These are phyloP conservation scores for Massospora cicadina DNA, from an alignment of 371 early-diverging fungal species.

Conservation along the genomic window DNA sequence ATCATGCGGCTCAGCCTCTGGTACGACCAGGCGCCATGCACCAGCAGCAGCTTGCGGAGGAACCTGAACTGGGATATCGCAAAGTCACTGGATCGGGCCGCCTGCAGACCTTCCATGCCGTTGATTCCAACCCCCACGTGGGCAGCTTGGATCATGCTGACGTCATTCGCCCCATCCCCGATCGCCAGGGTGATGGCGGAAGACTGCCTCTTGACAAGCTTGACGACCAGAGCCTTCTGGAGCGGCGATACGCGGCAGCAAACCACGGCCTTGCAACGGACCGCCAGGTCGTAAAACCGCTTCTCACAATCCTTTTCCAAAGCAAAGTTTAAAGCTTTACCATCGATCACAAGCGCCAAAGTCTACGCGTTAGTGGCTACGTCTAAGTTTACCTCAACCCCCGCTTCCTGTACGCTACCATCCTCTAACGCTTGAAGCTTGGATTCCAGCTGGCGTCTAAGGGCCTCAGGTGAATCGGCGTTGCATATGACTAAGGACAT, in stretches of 20 bases:
- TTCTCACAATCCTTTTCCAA: constrained; percentile 49
- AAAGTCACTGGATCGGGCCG: constrained; percentile 91
- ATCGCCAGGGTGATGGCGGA: constrained; percentile 69
- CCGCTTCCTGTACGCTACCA: constrained; percentile 31
- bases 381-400: constrained; percentile 24
- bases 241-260: constrained; percentile 89
- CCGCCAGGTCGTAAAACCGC: constrained; percentile 54
- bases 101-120: constrained; percentile 94
- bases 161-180: constrained; percentile 98
- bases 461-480: constrained; percentile 57
- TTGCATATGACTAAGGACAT: constrained; percentile 71
- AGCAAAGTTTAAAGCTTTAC: constrained; percentile 44
- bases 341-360: constrained; percentile 52
- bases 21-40: constrained; percentile 90
- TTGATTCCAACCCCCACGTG: constrained; percentile 94
- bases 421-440: constrained; percentile 48
- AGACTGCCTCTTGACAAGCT: constrained; percentile 57
- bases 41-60: constrained; percentile 71
- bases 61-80: constrained; percentile 86
- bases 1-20: constrained; percentile 73
- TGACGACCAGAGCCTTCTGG: constrained; percentile 88
- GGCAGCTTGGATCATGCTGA: constrained; percentile 94
- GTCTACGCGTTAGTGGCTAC: constrained; percentile 19
- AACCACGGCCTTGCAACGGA: constrained; percentile 64
- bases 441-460: constrained; percentile 53